Conservation (phyloP, 73 alveolate genomes). For the Paramecium caudatum region DNA sequence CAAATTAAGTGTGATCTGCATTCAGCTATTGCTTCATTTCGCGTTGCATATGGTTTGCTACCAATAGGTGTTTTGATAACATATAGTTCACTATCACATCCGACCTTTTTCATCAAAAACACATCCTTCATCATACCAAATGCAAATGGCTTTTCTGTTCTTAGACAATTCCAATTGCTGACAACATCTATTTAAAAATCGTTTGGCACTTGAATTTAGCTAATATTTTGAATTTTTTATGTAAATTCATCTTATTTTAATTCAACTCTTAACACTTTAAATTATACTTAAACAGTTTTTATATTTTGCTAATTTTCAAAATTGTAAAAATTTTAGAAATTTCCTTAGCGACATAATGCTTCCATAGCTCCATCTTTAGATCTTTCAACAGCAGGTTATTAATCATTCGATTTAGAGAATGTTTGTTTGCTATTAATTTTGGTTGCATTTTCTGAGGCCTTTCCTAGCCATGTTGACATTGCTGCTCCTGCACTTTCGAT, state of each 20-base stretch:
- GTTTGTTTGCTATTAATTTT: conserved; percentile 7
- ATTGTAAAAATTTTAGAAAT: background rate
- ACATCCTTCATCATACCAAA: conserved; percentile 62
- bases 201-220: background rate
- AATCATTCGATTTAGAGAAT: background rate
- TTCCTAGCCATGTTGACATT: background rate
- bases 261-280: conserved; percentile 20
- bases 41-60: conserved; percentile 6
- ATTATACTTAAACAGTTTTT: background rate
- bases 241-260: background rate
- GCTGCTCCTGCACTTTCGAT: no score
- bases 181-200: background rate
- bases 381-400: background rate
- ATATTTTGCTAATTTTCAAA: background rate
- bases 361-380: conserved; percentile 55
- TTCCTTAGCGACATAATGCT: conserved; percentile 28
- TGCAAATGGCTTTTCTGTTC: conserved; percentile 55
- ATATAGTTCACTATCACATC: background rate
- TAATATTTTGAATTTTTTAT: background rate
- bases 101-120: conserved; percentile 18
- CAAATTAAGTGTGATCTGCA: conserved; percentile 61
- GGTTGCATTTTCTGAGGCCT: conserved; percentile 31
- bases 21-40: conserved; percentile 8
- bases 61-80: conserved; percentile 49
- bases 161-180: conserved; percentile 48